Conservation (phyloP, 179 eudicot species). For the Dionaea muscipula region DNA sequence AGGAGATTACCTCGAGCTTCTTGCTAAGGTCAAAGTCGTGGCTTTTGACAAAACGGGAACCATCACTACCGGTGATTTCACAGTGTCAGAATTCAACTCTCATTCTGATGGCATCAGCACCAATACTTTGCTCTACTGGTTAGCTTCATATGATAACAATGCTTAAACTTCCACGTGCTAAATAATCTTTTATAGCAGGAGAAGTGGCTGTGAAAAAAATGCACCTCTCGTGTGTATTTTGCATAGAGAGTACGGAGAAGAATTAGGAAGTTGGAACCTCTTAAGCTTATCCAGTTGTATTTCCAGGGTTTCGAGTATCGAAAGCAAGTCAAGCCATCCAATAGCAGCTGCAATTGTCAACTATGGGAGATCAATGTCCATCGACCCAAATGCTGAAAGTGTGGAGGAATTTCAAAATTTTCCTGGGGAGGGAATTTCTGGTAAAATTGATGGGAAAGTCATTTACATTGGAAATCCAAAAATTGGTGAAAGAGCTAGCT, state of each 20-base stretch:
- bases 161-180: not conserved
- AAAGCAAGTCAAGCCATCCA: constrained; percentile 89
- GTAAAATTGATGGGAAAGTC: constrained; percentile 51
- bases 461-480: constrained; percentile 59
- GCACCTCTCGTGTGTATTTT: no score
- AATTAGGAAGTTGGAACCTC: no score
- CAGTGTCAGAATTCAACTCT: constrained; percentile 31
- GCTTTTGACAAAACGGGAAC: constrained; percentile 95
- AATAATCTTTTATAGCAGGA: no score
- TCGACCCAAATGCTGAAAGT: constrained; percentile 52
- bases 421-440: constrained; percentile 84
- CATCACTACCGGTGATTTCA: constrained; percentile 73
- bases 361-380: constrained; percentile 32
- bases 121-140: constrained; percentile 58
- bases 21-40: constrained; percentile 48
- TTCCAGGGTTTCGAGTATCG: constrained; percentile 80
- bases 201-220: no score
- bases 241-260: no score
- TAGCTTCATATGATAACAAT: no score
- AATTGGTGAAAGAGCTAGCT: constrained; percentile 58
- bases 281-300: no score
- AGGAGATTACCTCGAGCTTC: constrained; percentile 68
- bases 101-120: constrained; percentile 29
- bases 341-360: constrained; percentile 68
- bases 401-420: constrained; percentile 61